Evolutionary conservation across 768 basidiomycete species (phyloP).

Genomic region (Boletus vinaceobasis): DNA sequence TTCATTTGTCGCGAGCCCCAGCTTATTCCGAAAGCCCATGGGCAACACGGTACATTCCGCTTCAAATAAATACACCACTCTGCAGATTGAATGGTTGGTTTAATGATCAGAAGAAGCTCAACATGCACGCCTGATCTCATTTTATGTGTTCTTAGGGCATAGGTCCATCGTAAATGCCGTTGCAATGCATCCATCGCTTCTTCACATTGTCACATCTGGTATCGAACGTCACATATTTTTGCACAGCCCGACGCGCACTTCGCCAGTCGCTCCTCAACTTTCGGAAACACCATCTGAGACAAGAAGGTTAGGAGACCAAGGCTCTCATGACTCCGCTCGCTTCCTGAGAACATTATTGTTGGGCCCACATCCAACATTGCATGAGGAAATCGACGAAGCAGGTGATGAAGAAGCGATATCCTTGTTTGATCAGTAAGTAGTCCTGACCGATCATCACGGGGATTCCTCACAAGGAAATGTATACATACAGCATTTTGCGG

Average conservation of each 20-base stretch:
- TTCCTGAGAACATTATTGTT: conserved; percentile 38
- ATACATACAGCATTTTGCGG: conserved; percentile 48
- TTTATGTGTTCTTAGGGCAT: conserved; percentile 47
- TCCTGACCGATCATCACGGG: background rate
- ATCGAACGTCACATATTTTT: conserved; percentile 68
- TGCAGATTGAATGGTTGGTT: conserved; percentile 54
- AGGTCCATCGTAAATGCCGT: conserved; percentile 74
- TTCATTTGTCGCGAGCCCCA: conserved; percentile 21
- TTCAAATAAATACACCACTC: conserved; percentile 59
- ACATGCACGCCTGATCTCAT: background rate
- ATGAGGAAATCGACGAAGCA: conserved; percentile 26
- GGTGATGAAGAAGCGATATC: conserved; percentile 52
- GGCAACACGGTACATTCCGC: conserved; percentile 52
- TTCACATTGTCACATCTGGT: conserved; percentile 66
- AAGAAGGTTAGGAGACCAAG: conserved; percentile 40
- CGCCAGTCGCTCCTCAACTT: conserved; percentile 49
- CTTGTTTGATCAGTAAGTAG: conserved; percentile 71
- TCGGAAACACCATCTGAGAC: conserved; percentile 44
- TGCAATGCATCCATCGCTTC: conserved; percentile 67
- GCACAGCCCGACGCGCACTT: conserved; percentile 62
- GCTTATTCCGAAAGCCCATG: conserved; percentile 44
- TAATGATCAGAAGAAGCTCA: background rate
- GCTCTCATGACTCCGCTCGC: conserved; percentile 31
- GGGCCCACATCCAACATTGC: conserved; percentile 26
- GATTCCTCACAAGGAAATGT: conserved; percentile 6